phyloP scores from a whole-genome alignment of 495 filamentous ascomycete genomes.

The Trichoderma parareesei region DNA sequence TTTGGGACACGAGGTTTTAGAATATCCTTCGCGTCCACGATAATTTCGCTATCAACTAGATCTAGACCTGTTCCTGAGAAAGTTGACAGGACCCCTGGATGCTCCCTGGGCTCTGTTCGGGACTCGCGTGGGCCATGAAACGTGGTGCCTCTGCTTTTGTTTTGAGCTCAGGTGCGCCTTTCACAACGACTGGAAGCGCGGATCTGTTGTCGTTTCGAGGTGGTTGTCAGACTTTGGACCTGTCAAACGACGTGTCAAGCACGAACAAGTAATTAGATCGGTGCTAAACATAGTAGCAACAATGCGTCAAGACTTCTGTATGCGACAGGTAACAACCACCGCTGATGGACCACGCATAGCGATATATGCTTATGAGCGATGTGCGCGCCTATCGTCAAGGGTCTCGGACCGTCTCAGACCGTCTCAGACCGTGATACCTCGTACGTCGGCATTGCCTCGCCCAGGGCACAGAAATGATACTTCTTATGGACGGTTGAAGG shows the following conservation, averaged over 20 bases:
- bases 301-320: neutral
- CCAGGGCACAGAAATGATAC: neutral
- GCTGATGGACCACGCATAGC: too few relatives aligned
- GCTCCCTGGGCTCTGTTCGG: neutral
- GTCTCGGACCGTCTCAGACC: too few relatives aligned
- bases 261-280: neutral
- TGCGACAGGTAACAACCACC: too few relatives aligned
- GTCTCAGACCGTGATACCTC: too few relatives aligned
- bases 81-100: neutral
- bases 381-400: too few relatives aligned
- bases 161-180: neutral
- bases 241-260: neutral
- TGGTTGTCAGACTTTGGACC: neutral
- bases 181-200: neutral
- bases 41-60: conserved; percentile 7
- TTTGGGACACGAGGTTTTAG: conserved; percentile 6
- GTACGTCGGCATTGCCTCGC: too few relatives aligned
- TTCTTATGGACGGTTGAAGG: neutral
- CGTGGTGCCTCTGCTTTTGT: neutral
- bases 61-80: conserved; percentile 5
- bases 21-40: conserved; percentile 2
- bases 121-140: neutral
- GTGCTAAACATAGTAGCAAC: neutral
- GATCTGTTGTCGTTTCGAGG: neutral
- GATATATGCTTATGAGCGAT: too few relatives aligned